These are phyloP conservation scores for Nicotiana rustica DNA, from an alignment of 305 asterid species.

Conservation along the genomic window DNA sequence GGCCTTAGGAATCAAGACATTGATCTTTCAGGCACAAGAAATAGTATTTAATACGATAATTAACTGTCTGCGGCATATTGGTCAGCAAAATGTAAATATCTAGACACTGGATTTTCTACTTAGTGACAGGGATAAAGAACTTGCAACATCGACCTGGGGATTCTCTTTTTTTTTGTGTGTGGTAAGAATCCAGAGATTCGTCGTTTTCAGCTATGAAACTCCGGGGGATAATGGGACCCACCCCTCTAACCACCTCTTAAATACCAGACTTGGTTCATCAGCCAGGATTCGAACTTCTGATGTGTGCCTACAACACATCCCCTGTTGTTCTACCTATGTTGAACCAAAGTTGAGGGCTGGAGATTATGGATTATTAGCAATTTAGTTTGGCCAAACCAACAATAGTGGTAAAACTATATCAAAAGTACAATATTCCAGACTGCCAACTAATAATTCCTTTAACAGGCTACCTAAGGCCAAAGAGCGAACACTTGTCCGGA, in stretches of 20 bases:
- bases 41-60: slow-evolving; percentile 21
- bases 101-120: slow-evolving; percentile 5
- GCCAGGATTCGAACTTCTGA: not conserved
- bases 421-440: slow-evolving; percentile 6
- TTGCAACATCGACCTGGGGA: slow-evolving; percentile 1
- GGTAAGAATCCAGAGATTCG: not conserved
- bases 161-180: not conserved
- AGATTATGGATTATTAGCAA: not conserved
- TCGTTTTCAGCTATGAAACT: not conserved
- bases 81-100: not conserved
- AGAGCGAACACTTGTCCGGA: not conserved
- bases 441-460: not conserved
- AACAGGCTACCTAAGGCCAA: slow-evolving; percentile 5
- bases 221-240: not conserved
- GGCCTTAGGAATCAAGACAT: slow-evolving; percentile 18
- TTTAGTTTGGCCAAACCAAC: slow-evolving; percentile 25
- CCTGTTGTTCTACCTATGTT: not conserved
- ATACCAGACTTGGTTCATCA: slow-evolving; percentile 26
- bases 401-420: not conserved
- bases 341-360: slow-evolving; percentile 10
- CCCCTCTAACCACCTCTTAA: not conserved
- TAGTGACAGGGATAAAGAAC: not conserved
- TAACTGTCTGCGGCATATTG: slow-evolving; percentile 20
- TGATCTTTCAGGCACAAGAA: slow-evolving; percentile 29
- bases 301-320: slow-evolving; percentile 13